These are phyloP conservation scores for Nothopassalora personata DNA, from an alignment of 2,329 filamentous ascomycete genomes.

Conservation along the genomic window DNA sequence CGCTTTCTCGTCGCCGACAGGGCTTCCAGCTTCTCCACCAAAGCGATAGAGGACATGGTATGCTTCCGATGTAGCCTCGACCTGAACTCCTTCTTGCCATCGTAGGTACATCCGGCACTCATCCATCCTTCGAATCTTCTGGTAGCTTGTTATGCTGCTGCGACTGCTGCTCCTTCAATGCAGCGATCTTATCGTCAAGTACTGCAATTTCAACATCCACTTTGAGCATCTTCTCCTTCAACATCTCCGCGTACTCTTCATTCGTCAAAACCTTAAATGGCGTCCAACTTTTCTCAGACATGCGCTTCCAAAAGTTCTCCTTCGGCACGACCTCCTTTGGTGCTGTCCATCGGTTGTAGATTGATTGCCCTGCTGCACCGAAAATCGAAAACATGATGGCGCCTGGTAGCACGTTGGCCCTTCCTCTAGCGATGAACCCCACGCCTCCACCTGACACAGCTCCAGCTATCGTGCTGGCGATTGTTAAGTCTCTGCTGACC, in stretches of 20 bases:
- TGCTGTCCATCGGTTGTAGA: slow-evolving; percentile 48
- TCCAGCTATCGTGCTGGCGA: slow-evolving; percentile 66
- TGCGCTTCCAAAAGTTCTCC: slow-evolving; percentile 42
- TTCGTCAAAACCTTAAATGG: slow-evolving; percentile 66
- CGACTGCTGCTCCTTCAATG: slow-evolving; percentile 34
- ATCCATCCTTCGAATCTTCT: not conserved
- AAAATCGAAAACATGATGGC: slow-evolving; percentile 55
- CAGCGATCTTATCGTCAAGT: slow-evolving; percentile 68
- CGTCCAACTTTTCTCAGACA: slow-evolving; percentile 61
- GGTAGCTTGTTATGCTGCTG: not conserved
- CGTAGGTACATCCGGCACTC: not conserved
- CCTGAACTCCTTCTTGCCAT: not conserved
- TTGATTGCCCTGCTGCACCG: slow-evolving; percentile 52
- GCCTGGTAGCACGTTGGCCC: slow-evolving; percentile 52
- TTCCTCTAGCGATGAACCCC: slow-evolving; percentile 54
- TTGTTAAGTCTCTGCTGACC: slow-evolving; percentile 50
- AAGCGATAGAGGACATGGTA: not conserved
- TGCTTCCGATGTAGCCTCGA: too few relatives aligned
- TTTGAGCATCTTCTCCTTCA: slow-evolving; percentile 64
- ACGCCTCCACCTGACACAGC: slow-evolving; percentile 55
- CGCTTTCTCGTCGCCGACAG: too few relatives aligned
- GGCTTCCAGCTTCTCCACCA: too few relatives aligned
- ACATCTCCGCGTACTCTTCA: slow-evolving; percentile 64
- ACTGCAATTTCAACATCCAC: slow-evolving; percentile 73
- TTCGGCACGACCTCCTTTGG: slow-evolving; percentile 35